Percentiles rank a stretch among this genome's conserved stretches.
These are phyloP conservation scores for Nicotiana attenuata DNA, from an alignment of 257 asterid species.

Conservation along the genomic window DNA sequence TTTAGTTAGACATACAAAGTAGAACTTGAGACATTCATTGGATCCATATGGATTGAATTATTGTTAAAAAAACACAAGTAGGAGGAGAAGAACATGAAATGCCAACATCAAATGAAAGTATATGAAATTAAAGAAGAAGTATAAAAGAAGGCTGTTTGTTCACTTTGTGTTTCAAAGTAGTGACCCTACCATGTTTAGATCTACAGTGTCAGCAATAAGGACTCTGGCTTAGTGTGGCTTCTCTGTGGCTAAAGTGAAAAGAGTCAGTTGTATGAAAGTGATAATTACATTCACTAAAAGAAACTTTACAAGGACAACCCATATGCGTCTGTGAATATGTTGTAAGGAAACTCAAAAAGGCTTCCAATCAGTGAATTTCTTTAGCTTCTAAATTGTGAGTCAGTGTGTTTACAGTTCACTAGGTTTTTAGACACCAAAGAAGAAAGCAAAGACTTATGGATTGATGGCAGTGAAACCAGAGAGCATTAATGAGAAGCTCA, in stretches of 20 bases:
- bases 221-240: background rate
- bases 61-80: constrained; percentile 20
- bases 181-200: constrained; percentile 9
- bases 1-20: background rate
- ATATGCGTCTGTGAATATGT: background rate
- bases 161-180: background rate
- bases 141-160: constrained; percentile 10
- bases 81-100: constrained; percentile 4
- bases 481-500: background rate
- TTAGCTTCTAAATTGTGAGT: background rate
- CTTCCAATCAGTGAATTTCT: background rate
- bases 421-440: background rate
- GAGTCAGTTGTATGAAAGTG: background rate
- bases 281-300: background rate
- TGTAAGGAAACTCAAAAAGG: background rate
- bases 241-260: background rate
- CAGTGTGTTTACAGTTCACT: background rate
- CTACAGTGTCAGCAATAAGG: constrained; percentile 3
- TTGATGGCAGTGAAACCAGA: background rate
- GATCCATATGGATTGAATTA: constrained; percentile 19
- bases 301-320: constrained; percentile 4
- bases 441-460: background rate
- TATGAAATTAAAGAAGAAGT: background rate
- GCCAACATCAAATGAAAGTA: constrained; percentile 5
- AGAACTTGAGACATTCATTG: constrained; percentile 26